Conservation (phyloP, 2,329 filamentous ascomycete species). For the Fusarium musae region DNA sequence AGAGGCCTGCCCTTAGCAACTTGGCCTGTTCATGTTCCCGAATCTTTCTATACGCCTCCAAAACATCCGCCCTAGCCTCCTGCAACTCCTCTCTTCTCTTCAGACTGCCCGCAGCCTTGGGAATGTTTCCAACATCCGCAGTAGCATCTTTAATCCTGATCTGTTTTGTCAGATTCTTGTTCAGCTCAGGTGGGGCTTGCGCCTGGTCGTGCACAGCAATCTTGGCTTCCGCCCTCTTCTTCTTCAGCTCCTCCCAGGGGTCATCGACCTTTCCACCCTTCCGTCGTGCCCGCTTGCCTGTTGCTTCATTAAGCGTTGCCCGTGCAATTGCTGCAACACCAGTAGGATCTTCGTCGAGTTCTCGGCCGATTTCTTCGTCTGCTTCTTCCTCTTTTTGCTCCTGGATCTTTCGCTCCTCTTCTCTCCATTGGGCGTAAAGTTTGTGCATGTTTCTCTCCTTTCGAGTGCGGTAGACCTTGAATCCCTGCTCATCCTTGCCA, state of each 20-base stretch:
- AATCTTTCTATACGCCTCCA: constrained; percentile 54
- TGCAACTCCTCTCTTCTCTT: constrained; percentile 54
- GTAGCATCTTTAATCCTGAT: constrained; percentile 49
- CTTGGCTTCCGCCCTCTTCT: constrained; percentile 68
- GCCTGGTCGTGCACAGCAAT: constrained; percentile 69
- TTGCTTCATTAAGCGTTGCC: constrained; percentile 52
- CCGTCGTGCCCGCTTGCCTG: constrained; percentile 55
- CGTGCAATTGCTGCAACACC: constrained; percentile 59
- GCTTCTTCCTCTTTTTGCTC: constrained; percentile 74
- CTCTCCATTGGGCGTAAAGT: constrained; percentile 80
- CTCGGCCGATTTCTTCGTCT: constrained; percentile 71
- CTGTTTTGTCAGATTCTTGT: constrained; percentile 55
- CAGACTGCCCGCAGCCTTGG: constrained; percentile 54
- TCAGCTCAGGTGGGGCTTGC: constrained; percentile 79
- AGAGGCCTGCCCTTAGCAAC: constrained; percentile 28
- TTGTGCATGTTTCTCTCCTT: constrained; percentile 88
- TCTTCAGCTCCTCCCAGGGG: constrained; percentile 80
- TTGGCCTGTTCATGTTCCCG: constrained; percentile 53
- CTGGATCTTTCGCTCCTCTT: constrained; percentile 71
- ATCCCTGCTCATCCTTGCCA: constrained; percentile 71
- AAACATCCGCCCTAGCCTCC: constrained; percentile 48
- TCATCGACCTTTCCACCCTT: constrained; percentile 70
- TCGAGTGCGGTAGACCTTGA: constrained; percentile 78
- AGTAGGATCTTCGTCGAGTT: constrained; percentile 68
- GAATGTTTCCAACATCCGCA: constrained; percentile 51